Base-by-base conservation (phyloP, 257 asterid species). In the Capsicum rhomboideum region DNA sequence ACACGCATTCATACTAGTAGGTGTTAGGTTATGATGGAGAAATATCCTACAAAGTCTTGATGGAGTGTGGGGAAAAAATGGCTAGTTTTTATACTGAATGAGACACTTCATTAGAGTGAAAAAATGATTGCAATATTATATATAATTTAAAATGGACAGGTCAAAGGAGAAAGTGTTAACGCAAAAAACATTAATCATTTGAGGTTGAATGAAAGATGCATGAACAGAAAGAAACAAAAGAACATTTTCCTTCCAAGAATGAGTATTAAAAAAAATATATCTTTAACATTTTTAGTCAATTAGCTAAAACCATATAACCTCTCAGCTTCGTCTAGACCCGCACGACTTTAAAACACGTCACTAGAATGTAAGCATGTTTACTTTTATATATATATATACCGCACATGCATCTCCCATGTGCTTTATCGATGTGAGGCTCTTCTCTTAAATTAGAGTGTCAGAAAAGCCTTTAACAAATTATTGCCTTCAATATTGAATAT, bases 81-180 rank as follows among this genome's bases (percentile, higher is more conserved):
- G 52, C 77, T 68, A 68, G 13, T 14, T 40, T n/a, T 40, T 18
- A 69, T 29, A 61, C 4, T 37, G 77, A 69, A 69, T 37, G 17
- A 69, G 78, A 69, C 78, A 69, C 78, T 31, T 16, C 18, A 20
- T 31, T 16, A 18, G 37, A 69, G 53, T 69, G 53, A 69, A 37
- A 2, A 53, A 69, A 69, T 5, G 18, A 69, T 68, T 68, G 16
- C 23, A 69, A 58, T 12, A 29, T 61, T 67, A 67, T 63, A 17
- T 63, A n/a, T 69, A 58, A 31, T n/a, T 53, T 69, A 80, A 42
- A 80, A 80, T 44, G 77, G 82, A 84, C 66, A 61, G 46, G 85
- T 86, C 79, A 71, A n/a, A 78, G 68, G 61, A 58, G 55, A 42
- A 50, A 31, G 17, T 42, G 31, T 40, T 59, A 40, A 68, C 16